Base-by-base conservation (phyloP, 192 early-diverging fungal species). In the Entomortierella beljakovae region DNA sequence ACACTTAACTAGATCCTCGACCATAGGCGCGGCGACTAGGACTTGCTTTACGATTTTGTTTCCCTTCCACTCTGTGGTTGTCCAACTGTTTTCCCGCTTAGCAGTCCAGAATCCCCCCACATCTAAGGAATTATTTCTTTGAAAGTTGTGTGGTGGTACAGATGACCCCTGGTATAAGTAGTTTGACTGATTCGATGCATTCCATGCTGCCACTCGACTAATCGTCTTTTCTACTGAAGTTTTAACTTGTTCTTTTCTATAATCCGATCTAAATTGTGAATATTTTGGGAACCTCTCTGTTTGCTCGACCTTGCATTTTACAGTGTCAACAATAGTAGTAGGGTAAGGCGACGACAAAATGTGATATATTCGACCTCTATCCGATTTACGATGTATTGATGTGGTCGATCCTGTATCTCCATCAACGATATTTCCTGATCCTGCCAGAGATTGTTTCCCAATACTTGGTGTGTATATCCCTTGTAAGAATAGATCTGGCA, bases 321-420 rank as follows among this genome's bases (percentile, higher is more conserved):
- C 81, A 20, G 84, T 61, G 37, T 87, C 83, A 9, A 87, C 82
- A 1, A 87, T 64, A 1, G 86, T 87, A 3, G 86, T 87, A 16
- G 86, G 86, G 22, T 80, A 70, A 1, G 80, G 80, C 2, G 86
- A 87, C 1, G 84, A 76, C 13, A 87, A 61, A 32, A 87, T 80
- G 13, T 77, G 66, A 42, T 80, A 74, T 10, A 83, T 66, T 11
- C 84, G 61, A 23, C 50, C 59, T 32, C 81, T 38, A n/a, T 63
- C 61, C 20, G 71, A 42, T 71, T 68, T 42, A 53, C 58, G 37
- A 76, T 76, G n/a, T 70, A 61, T 50, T 33, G 54, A 57, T 2
- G 18, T 34, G 1, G 81, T 25, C 29, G 50, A 35, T 16, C 54
- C 62, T 34, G 64, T 58, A 25, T 75, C 80, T 10, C 25, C 58